Evolutionary conservation across 805 yeast genomes (phyloP), one percentile per base, ranked within the genome.

Genomic region (Jamesozyma rosinii): DNA sequence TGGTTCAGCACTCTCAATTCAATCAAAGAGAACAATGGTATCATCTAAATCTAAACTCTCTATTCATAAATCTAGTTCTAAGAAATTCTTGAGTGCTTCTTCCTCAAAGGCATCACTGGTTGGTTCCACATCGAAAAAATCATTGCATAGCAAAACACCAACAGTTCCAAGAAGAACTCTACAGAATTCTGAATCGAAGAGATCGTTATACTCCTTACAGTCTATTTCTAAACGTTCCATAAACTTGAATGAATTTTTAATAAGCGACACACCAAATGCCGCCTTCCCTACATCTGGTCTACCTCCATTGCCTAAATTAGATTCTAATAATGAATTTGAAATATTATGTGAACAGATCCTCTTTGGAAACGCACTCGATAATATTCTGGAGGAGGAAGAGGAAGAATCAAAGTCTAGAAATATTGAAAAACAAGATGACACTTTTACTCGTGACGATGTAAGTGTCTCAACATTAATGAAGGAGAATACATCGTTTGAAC

Each of bases 211-310:
- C 41, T 61, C 66, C 1, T 45, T 57, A 30, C 53, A 51, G 22
- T 61, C 67, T 0, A 63, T 63, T 33, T 63, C 67, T 1, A 63
- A 59, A 37, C 56, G 61, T 38, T 62, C 67, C 1, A 41, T 63
- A 15, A 63, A 63, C 40, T 43, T 63, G 21, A 63, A 53, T 20
- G 65, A 59, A 11, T 54, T 45, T 42, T 45, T 61, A n/a, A 37
- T 51, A 4, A 45, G 35, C 17, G 55, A 50, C 13, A 37, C 37
- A 3, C 18, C 32, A 29, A 36, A 22, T 18, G 34, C 32, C 20
- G 18, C 35, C 4, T 24, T 24, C 29, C 47, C 44, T 9, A 24
- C 41, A 4, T 20, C 41, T 22, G 37, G 40, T 2, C 20, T 47
- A 8, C 60, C 63, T 4, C 52, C 58, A 10, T 27, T 58, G 10